A percentile compares a stretch with the other conserved stretches of the same genome.
These are phyloP conservation scores for Kwoniella mangroviensis DNA, from an alignment of 768 basidiomycete genomes.

Conservation along the genomic window DNA sequence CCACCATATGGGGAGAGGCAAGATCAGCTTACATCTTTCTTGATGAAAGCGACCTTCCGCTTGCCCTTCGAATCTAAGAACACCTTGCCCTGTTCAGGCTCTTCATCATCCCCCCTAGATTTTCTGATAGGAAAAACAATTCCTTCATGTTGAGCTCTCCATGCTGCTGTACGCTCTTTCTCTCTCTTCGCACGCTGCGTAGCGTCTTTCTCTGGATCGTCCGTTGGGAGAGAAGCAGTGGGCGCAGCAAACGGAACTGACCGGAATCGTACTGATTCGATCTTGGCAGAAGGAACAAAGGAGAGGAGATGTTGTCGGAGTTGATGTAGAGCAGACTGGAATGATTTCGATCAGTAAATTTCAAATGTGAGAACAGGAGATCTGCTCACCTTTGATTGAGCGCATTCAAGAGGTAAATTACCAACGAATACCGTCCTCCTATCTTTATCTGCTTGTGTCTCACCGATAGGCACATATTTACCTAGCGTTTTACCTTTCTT, in stretches of 20 bases:
- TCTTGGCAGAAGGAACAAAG: constrained; percentile 73
- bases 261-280: constrained; percentile 91
- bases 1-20: neutral
- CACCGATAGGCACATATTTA: constrained; percentile 69
- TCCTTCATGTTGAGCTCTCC: constrained; percentile 57
- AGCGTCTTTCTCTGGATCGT: constrained; percentile 44
- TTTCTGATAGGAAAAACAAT: constrained; percentile 62
- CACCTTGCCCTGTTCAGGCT: constrained; percentile 61
- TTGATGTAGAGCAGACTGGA: constrained; percentile 67
- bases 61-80: constrained; percentile 83
- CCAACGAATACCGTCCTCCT: constrained; percentile 89
- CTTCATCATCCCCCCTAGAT: constrained; percentile 59
- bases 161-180: constrained; percentile 55
- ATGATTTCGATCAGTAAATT: neutral
- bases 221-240: constrained; percentile 66
- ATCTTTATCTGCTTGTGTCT: constrained; percentile 74
- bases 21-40: constrained; percentile 64
- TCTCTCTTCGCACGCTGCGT: constrained; percentile 48
- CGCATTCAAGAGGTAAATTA: constrained; percentile 77
- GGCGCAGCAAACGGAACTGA: constrained; percentile 88
- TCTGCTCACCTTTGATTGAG: constrained; percentile 71
- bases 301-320: constrained; percentile 77
- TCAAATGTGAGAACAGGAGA: neutral
- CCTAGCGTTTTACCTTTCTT: constrained; percentile 39
- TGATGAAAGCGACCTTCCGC: constrained; percentile 92